Conservation (phyloP, 257 asterid species). For the Solanum tarijense region DNA sequence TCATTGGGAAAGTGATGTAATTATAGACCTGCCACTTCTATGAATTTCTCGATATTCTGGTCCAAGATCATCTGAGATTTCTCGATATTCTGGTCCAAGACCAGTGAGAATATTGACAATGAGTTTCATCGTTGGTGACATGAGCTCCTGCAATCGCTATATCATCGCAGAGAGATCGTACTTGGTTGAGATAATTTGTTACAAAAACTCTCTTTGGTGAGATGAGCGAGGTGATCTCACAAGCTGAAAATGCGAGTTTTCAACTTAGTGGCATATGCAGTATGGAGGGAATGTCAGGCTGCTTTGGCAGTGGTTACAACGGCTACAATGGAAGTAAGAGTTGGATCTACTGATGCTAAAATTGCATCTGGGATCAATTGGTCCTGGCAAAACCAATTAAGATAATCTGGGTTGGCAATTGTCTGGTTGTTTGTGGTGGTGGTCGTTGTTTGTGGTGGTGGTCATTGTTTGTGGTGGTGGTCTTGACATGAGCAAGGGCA, state of each 20-base stretch:
- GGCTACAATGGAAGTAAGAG: background rate
- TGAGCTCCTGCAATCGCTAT: background rate
- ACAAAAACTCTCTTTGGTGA: background rate
- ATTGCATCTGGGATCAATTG: background rate
- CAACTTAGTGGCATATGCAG: background rate
- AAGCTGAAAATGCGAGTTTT: background rate
- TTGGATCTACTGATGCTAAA: background rate
- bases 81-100: too few relatives aligned
- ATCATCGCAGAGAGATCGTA: background rate
- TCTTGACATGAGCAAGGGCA: background rate
- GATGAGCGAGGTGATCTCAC: background rate
- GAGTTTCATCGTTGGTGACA: background rate
- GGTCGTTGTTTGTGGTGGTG: too few relatives aligned
- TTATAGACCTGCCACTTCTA: background rate
- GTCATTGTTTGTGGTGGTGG: background rate
- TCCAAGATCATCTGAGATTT: too few relatives aligned
- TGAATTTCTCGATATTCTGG: background rate
- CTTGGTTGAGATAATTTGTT: background rate
- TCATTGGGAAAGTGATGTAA: background rate
- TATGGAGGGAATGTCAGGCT: background rate
- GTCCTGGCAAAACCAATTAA: background rate
- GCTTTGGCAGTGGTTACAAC: background rate
- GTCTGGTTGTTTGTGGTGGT: background rate
- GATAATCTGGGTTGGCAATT: background rate
- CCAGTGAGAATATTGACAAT: background rate